Conservation (phyloP, 2,329 filamentous ascomycete species). For the Bipolaris zeicola region DNA sequence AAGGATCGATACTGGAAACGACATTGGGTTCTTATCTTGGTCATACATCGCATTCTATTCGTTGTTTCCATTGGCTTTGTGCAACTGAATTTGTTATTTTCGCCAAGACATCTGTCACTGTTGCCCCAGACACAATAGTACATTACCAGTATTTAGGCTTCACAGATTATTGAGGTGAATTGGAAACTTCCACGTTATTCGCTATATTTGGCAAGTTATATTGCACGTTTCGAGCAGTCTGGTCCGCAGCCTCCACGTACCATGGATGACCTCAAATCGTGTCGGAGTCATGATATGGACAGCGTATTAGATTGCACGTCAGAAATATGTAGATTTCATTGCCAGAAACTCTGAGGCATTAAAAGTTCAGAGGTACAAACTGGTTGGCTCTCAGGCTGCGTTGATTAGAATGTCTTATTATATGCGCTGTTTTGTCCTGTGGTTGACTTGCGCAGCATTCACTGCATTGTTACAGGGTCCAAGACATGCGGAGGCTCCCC, state of each 20-base stretch:
- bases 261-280: no score
- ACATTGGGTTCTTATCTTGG: not conserved
- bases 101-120: not conserved
- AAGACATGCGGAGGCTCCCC: constrained; percentile 4
- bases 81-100: not conserved
- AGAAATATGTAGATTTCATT: not conserved
- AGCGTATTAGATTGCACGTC: not conserved
- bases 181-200: no score
- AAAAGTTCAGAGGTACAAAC: not conserved
- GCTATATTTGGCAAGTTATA: no score
- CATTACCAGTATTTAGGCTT: not conserved
- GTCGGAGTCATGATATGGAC: no score
- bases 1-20: not conserved
- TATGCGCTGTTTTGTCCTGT: not conserved
- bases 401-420: not conserved
- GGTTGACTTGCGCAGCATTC: not conserved
- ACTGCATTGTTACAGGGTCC: constrained; percentile 4
- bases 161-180: no score
- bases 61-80: no score
- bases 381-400: no score
- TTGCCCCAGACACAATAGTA: no score
- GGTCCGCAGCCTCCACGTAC: no score
- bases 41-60: not conserved
- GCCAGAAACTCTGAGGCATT: not conserved
- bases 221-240: no score